phyloP scores from a whole-genome alignment of 345 rosid genomes.

The Cardiospermum halicacabum region DNA sequence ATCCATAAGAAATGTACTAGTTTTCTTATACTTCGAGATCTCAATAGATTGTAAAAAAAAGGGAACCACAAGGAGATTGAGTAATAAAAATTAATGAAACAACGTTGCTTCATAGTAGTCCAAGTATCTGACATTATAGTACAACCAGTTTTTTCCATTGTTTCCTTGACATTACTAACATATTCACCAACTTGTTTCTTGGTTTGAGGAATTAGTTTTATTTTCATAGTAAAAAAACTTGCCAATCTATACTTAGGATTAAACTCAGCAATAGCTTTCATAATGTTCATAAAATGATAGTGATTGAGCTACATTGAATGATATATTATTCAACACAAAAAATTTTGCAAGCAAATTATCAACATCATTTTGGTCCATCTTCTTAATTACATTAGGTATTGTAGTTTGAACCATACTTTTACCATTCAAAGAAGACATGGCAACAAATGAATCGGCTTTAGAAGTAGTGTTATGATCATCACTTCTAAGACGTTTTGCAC shows the following conservation, averaged over 20 bases:
- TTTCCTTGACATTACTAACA: conserved; percentile 1
- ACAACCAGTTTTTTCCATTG: neutral
- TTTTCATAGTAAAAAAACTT: neutral
- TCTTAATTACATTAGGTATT: neutral
- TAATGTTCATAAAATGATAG: neutral
- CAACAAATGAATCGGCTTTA: neutral
- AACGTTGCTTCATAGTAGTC: neutral
- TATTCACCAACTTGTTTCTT: no score
- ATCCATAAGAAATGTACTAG: no score
- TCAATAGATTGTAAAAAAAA: neutral
- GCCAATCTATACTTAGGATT: neutral
- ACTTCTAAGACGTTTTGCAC: no score
- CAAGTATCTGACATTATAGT: neutral
- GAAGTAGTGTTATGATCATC: neutral
- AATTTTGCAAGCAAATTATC: neutral
- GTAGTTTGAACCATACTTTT: no score
- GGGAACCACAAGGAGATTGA: neutral
- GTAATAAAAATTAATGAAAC: neutral
- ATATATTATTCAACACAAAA: neutral
- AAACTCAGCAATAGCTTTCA: neutral
- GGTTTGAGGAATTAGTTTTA: conserved; percentile 2
- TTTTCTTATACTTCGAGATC: no score
- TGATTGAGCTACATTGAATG: neutral
- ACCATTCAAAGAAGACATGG: neutral
- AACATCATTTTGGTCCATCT: no score